phyloP scores from a whole-genome alignment of 306 rosid species.

The Vachellia pachyceras region DNA sequence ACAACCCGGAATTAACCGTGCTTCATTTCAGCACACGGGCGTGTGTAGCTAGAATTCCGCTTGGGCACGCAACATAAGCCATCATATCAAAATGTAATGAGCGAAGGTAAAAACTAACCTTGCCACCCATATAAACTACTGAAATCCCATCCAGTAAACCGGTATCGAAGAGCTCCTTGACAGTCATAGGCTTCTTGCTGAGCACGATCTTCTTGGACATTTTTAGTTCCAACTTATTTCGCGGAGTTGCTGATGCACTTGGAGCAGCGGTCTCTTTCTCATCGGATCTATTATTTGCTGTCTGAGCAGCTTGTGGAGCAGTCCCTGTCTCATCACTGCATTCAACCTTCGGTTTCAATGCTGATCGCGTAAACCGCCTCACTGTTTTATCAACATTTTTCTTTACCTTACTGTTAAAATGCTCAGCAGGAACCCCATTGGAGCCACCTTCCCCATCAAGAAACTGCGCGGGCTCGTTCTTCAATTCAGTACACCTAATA shows the following conservation, averaged over 20 bases:
- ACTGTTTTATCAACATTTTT: slow-evolving; percentile 28
- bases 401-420: slow-evolving; percentile 14
- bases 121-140: slow-evolving; percentile 81
- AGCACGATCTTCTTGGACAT: slow-evolving; percentile 76
- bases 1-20: background rate
- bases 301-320: slow-evolving; percentile 32
- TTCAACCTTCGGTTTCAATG: slow-evolving; percentile 44
- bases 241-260: slow-evolving; percentile 39
- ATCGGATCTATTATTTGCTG: slow-evolving; percentile 40
- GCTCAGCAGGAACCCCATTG: slow-evolving; percentile 15
- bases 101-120: slow-evolving; percentile 51
- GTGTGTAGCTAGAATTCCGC: background rate
- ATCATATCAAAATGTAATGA: background rate
- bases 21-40: background rate
- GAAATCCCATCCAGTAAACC: slow-evolving; percentile 88
- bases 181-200: slow-evolving; percentile 69
- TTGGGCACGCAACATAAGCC: slow-evolving; percentile 15
- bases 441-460: slow-evolving; percentile 34
- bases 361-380: slow-evolving; percentile 53
- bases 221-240: slow-evolving; percentile 64
- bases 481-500: slow-evolving; percentile 24
- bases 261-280: slow-evolving; percentile 38
- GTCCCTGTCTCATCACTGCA: slow-evolving; percentile 28
- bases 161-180: slow-evolving; percentile 80
- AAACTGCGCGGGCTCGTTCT: slow-evolving; percentile 24